Evolutionary conservation across 306 rosid species (phyloP).

Genomic region (Oxytropis ochrocephala): DNA sequence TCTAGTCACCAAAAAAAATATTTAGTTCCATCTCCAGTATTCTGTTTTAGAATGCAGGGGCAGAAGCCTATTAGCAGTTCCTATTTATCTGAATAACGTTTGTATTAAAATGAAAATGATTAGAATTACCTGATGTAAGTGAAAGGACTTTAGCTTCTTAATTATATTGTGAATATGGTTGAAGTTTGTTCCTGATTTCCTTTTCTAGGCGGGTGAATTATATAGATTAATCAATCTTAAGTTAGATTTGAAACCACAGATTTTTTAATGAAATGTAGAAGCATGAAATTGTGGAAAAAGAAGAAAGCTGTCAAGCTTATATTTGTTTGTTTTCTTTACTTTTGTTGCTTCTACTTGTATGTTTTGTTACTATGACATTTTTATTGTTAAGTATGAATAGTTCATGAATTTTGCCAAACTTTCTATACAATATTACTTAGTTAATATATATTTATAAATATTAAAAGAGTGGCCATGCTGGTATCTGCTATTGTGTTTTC

Average conservation of each 20-base stretch:
- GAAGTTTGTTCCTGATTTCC: background rate
- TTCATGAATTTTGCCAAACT: too few species aligned
- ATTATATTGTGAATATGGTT: background rate
- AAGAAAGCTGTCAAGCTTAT: background rate
- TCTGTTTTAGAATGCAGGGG: background rate
- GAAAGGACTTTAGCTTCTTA: background rate
- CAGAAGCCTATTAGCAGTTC: background rate
- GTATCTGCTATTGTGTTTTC: too few species aligned
- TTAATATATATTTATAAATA: too few species aligned
- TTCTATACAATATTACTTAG: too few species aligned
- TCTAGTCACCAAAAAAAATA: too few species aligned
- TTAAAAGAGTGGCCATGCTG: too few species aligned
- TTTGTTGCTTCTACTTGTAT: too few species aligned
- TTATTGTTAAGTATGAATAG: too few species aligned
- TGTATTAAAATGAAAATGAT: background rate
- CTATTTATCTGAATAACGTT: background rate
- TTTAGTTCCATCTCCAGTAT: background rate
- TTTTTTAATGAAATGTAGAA: background rate
- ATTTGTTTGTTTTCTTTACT: too few species aligned
- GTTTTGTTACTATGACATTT: too few species aligned
- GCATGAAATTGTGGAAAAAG: background rate
- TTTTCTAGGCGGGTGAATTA: background rate
- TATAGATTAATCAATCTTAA: background rate
- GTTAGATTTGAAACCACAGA: background rate
- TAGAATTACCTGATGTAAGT: background rate